Conservation (phyloP, 2,329 filamentous ascomycete species). For the Fusarium brevicatenulatum region DNA sequence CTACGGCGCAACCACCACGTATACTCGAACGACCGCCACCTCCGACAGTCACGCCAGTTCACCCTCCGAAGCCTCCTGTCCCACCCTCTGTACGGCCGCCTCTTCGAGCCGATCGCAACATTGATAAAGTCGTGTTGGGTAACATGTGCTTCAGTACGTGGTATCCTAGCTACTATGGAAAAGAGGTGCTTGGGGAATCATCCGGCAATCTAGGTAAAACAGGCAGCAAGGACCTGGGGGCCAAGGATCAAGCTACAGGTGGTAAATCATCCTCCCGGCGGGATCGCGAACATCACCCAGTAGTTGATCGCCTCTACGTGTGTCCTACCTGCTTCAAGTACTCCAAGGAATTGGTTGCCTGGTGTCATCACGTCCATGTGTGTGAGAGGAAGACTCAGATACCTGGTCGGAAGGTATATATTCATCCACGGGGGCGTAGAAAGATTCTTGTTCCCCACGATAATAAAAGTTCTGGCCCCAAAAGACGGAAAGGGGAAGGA, state of each 20-base stretch:
- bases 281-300: slow-evolving; percentile 51
- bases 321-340: slow-evolving; percentile 97
- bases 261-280: slow-evolving; percentile 47
- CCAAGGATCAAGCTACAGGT: slow-evolving; percentile 40
- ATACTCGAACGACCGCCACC: slow-evolving; percentile 44
- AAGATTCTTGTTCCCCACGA: slow-evolving; percentile 52
- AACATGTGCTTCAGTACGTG: slow-evolving; percentile 86
- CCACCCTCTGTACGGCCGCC: slow-evolving; percentile 48
- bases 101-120: slow-evolving; percentile 73
- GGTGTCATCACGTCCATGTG: slow-evolving; percentile 66
- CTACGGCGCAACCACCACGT: slow-evolving; percentile 47
- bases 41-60: slow-evolving; percentile 48
- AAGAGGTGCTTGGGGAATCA: slow-evolving; percentile 70
- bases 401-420: slow-evolving; percentile 81
- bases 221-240: slow-evolving; percentile 45
- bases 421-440: slow-evolving; percentile 61
- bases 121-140: slow-evolving; percentile 87
- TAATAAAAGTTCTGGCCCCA: slow-evolving; percentile 47
- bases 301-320: slow-evolving; percentile 80
- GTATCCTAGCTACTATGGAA: slow-evolving; percentile 92
- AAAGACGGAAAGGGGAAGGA: slow-evolving; percentile 52
- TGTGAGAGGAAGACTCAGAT: slow-evolving; percentile 63
- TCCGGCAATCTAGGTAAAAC: slow-evolving; percentile 45
- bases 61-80: slow-evolving; percentile 49
- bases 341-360: slow-evolving; percentile 69